phyloP scores from a whole-genome alignment of 192 early-diverging fungal species.

The Entomortierella parvispora region DNA sequence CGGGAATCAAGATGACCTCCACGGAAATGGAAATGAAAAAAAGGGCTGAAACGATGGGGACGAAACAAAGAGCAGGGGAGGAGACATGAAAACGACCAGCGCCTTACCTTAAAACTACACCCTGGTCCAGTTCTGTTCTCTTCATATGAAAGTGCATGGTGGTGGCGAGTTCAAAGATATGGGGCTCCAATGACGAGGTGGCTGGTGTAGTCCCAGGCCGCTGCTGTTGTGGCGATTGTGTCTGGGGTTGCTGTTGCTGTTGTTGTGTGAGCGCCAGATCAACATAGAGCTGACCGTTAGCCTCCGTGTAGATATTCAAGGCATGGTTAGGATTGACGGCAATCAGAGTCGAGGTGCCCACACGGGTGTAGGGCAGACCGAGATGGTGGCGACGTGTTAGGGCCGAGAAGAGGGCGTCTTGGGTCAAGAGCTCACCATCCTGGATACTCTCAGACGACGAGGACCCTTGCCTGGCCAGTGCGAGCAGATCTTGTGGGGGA shows the following conservation, averaged over 20 bases:
- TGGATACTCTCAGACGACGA: not conserved
- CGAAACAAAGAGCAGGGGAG: not conserved
- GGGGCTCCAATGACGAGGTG: conserved; percentile 57
- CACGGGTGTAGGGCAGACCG: conserved; percentile 62
- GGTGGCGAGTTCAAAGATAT: conserved; percentile 75
- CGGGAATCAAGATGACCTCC: not conserved
- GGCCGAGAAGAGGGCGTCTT: conserved; percentile 38
- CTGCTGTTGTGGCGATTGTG: not conserved
- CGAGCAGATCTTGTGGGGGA: conserved; percentile 40
- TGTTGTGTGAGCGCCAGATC: conserved; percentile 43
- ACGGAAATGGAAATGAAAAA: not conserved
- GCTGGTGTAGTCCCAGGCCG: not conserved
- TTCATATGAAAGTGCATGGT: conserved; percentile 76
- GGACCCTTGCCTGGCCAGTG: conserved; percentile 27
- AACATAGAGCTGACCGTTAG: conserved; percentile 57
- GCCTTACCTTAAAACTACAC: conserved; percentile 72
- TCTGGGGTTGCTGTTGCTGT: not conserved
- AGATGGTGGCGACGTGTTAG: conserved; percentile 40
- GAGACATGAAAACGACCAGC: not conserved
- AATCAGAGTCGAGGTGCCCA: conserved; percentile 59
- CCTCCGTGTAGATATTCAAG: conserved; percentile 57
- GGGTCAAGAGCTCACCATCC: conserved; percentile 30
- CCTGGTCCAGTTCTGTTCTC: conserved; percentile 72
- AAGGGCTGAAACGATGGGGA: not conserved
- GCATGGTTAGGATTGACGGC: conserved; percentile 62